Evolutionary conservation across 2,329 filamentous ascomycete genomes (phyloP).

Genomic region (Hypoxylon sp.): DNA sequence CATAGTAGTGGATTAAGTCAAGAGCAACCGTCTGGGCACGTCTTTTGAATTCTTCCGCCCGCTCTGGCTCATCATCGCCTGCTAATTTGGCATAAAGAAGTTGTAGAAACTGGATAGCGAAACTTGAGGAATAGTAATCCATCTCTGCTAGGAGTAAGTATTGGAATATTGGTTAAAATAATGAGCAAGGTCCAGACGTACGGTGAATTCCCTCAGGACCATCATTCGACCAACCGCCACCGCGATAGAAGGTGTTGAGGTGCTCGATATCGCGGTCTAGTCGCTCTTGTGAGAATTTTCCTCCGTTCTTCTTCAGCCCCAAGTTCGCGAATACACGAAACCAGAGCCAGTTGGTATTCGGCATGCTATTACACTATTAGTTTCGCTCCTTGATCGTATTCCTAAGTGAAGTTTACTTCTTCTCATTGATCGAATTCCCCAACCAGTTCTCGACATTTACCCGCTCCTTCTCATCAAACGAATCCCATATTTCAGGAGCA

Average conservation of each 20-base stretch:
- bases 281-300: constrained; percentile 72
- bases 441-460: constrained; percentile 76
- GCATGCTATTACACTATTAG: constrained; percentile 65
- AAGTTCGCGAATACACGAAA: constrained; percentile 86
- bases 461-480: constrained; percentile 68
- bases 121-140: constrained; percentile 86
- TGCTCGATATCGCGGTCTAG: constrained; percentile 80
- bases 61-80: constrained; percentile 69
- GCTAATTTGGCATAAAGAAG: constrained; percentile 79
- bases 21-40: constrained; percentile 72
- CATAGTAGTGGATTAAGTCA: constrained; percentile 80
- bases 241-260: constrained; percentile 82
- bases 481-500: constrained; percentile 71
- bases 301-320: constrained; percentile 77
- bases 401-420: constrained; percentile 61
- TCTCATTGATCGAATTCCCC: constrained; percentile 78
- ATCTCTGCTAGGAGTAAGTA: constrained; percentile 61
- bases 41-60: constrained; percentile 74
- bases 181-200: constrained; percentile 42
- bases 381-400: constrained; percentile 44
- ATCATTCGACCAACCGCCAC: constrained; percentile 83
- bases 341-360: constrained; percentile 76
- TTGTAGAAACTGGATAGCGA: constrained; percentile 83
- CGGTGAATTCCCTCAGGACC: constrained; percentile 79
- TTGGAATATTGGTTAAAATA: constrained; percentile 14